phyloP scores from a whole-genome alignment of 768 basidiomycete genomes.

The Phaeotremella fagi region DNA sequence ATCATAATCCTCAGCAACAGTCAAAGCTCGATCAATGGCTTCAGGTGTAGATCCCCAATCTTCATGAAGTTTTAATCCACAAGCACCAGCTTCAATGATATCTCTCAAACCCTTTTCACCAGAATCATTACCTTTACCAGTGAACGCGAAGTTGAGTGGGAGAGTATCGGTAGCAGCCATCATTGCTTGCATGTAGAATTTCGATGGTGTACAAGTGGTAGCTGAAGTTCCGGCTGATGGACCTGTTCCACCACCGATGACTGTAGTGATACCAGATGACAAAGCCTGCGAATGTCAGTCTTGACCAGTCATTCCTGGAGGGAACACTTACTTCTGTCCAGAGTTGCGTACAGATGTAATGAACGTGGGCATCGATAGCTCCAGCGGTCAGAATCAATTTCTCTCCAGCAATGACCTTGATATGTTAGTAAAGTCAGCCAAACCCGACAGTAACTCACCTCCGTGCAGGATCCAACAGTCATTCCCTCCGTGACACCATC shows the following conservation, averaged over 20 bases:
- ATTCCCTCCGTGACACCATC: constrained; percentile 66
- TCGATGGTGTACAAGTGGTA: constrained; percentile 88
- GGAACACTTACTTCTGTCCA: constrained; percentile 63
- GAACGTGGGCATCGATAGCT: constrained; percentile 83
- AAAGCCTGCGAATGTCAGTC: constrained; percentile 35
- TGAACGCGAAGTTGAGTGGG: constrained; percentile 89
- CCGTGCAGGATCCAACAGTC: constrained; percentile 82
- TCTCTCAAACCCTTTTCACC: constrained; percentile 65
- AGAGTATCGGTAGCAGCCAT: constrained; percentile 82
- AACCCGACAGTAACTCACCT: constrained; percentile 46
- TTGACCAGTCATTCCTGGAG: not conserved
- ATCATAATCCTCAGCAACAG: constrained; percentile 83
- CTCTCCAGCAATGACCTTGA: constrained; percentile 80
- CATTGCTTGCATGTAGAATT: constrained; percentile 87
- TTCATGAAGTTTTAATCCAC: constrained; percentile 90
- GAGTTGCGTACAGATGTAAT: constrained; percentile 93
- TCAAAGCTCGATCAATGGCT: constrained; percentile 68
- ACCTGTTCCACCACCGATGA: constrained; percentile 95
- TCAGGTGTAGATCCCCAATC: constrained; percentile 94
- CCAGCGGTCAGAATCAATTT: constrained; percentile 91
- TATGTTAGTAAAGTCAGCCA: not conserved
- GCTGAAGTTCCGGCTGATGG: constrained; percentile 84
- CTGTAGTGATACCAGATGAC: constrained; percentile 71
- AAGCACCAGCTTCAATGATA: constrained; percentile 74
- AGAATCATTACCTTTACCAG: constrained; percentile 93